Conservation (phyloP, 1,284 basidiomycete genomes). For the Cutaneotrichosporon cavernicola region DNA sequence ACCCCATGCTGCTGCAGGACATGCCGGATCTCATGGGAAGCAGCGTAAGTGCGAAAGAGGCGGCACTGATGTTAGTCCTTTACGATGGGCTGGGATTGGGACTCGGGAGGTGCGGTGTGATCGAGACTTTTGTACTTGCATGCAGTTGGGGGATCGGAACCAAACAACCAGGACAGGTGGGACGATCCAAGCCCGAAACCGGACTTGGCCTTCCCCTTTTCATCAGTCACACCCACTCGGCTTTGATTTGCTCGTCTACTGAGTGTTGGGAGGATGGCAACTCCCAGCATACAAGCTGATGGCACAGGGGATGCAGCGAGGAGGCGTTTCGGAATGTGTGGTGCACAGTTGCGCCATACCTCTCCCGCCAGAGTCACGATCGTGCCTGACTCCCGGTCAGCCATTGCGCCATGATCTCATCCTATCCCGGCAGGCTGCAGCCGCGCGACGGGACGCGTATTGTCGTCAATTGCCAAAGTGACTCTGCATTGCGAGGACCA, state of each 20-base stretch:
- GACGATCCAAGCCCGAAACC: not conserved
- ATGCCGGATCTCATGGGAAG: conserved; percentile 7
- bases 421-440: not conserved
- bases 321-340: not conserved
- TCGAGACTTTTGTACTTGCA: not conserved
- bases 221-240: not conserved
- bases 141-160: not conserved
- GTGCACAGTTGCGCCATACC: conserved; percentile 1
- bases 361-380: not conserved
- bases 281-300: not conserved
- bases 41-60: conserved; percentile 1
- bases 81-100: conserved; percentile 16
- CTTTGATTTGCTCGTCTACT: no score
- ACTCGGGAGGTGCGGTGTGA: conserved; percentile 6
- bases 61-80: conserved; percentile 4
- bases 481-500: not conserved
- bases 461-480: not conserved
- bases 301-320: not conserved
- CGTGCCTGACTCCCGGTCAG: not conserved
- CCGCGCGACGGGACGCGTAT: not conserved
- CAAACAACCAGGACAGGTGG: not conserved
- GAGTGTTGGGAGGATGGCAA: not conserved
- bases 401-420: not conserved
- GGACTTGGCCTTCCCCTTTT: not conserved
- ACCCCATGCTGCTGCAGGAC: conserved; percentile 17